Evolutionary conservation across 2,329 filamentous ascomycete species (phyloP).

Genomic region (Chaetomiaceae sp.): DNA sequence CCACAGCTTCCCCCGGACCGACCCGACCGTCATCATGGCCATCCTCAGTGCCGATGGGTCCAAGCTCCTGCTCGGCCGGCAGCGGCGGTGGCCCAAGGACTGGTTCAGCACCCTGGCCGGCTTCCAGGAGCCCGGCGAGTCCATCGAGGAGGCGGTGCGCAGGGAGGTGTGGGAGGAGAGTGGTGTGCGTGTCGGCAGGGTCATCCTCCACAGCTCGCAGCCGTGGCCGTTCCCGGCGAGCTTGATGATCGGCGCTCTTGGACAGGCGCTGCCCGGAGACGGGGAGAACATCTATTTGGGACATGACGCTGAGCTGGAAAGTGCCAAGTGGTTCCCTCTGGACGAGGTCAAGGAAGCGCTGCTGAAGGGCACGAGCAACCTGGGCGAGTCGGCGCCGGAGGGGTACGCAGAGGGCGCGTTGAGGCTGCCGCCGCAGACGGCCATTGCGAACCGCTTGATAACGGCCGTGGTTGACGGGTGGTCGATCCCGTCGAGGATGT

Average conservation of each 20-base stretch:
- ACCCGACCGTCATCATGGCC: slow-evolving; percentile 93
- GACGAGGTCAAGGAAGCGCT: slow-evolving; percentile 78
- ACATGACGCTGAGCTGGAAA: slow-evolving; percentile 86
- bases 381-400: slow-evolving; percentile 60
- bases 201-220: slow-evolving; percentile 78
- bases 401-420: slow-evolving; percentile 73
- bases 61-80: slow-evolving; percentile 75
- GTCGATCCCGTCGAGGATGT: slow-evolving; percentile 54
- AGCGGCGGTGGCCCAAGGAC: slow-evolving; percentile 73
- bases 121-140: slow-evolving; percentile 81
- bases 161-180: slow-evolving; percentile 85
- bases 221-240: slow-evolving; percentile 85
- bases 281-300: slow-evolving; percentile 78
- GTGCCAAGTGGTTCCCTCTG: slow-evolving; percentile 80
- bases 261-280: slow-evolving; percentile 67
- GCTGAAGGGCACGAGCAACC: slow-evolving; percentile 56
- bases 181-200: slow-evolving; percentile 69
- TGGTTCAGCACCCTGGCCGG: slow-evolving; percentile 90
- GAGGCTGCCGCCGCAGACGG: slow-evolving; percentile 76
- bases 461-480: slow-evolving; percentile 74
- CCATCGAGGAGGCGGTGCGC: slow-evolving; percentile 76
- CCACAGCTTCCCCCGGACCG: slow-evolving; percentile 84
- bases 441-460: slow-evolving; percentile 89
- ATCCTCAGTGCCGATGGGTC: slow-evolving; percentile 77
- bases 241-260: slow-evolving; percentile 83